Percentiles rank a stretch among this genome's conserved stretches.
Evolutionary conservation across 1,139 yeast genomes (phyloP).

Genomic region (Pichia cactophila): DNA sequence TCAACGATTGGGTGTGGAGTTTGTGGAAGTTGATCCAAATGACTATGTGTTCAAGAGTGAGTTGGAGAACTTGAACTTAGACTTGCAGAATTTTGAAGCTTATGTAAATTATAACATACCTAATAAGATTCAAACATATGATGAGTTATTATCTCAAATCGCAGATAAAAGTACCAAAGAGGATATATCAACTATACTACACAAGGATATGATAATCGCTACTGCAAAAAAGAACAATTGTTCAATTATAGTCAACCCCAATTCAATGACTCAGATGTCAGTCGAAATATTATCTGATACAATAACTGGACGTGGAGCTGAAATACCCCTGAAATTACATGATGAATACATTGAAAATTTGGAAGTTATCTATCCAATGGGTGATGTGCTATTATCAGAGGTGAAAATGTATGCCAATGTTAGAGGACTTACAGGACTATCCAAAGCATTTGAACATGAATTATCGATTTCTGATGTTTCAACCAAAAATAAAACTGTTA

Average conservation of each 20-base stretch:
- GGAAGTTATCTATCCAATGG: slow-evolving; percentile 56
- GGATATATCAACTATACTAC: slow-evolving; percentile 49
- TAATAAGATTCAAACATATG: slow-evolving; percentile 21
- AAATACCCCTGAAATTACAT: slow-evolving; percentile 37
- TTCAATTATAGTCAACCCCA: slow-evolving; percentile 60
- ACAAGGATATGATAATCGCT: slow-evolving; percentile 40
- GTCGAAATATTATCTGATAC: slow-evolving; percentile 71
- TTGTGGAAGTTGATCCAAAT: slow-evolving; percentile 35
- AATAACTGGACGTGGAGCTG: slow-evolving; percentile 84
- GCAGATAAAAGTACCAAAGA: slow-evolving; percentile 54
- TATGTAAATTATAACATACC: slow-evolving; percentile 1
- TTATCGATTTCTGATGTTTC: slow-evolving; percentile 20
- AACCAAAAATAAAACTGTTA: slow-evolving; percentile 63
- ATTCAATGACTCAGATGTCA: slow-evolving; percentile 78
- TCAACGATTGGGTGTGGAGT: slow-evolving; percentile 24
- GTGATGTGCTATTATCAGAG: slow-evolving; percentile 68
- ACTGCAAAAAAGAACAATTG: slow-evolving; percentile 42
- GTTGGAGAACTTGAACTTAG: slow-evolving; percentile 5
- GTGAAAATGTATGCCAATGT: slow-evolving; percentile 35
- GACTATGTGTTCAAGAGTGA: slow-evolving; percentile 21
- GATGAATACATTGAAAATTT: slow-evolving; percentile 27
- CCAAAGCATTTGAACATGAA: not conserved
- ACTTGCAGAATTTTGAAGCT: slow-evolving; percentile 20
- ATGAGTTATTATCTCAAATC: slow-evolving; percentile 28
- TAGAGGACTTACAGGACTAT: slow-evolving; percentile 14